These are phyloP conservation scores for Phytophthora cajani DNA, from an alignment of 352 stramenopile genomes.

Conservation along the genomic window DNA sequence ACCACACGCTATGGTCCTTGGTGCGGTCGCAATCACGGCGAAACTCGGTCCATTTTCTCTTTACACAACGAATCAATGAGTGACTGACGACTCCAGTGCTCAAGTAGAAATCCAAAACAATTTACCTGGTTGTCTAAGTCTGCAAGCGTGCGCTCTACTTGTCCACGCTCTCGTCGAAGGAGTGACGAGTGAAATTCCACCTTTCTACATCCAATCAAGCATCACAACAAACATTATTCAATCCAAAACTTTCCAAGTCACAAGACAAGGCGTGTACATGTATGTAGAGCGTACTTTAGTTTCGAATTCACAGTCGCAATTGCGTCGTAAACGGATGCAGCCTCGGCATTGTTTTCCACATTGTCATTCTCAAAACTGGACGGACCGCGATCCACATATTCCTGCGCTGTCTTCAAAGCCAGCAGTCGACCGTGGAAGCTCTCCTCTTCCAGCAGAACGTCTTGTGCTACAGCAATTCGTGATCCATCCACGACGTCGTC, in stretches of 20 bases:
- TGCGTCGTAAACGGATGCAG: conserved; percentile 35
- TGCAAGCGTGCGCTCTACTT: conserved; percentile 18
- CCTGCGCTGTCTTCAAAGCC: conserved; percentile 18
- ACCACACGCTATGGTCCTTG: conserved; percentile 36
- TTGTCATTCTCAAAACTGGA: conserved; percentile 6
- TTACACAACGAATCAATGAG: neutral
- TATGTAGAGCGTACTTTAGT: conserved; percentile 27
- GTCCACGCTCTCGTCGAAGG: conserved; percentile 19
- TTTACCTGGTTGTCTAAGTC: conserved; percentile 33
- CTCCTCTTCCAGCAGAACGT: conserved; percentile 57
- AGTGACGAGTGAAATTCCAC: conserved; percentile 7
- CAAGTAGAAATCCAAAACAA: neutral
- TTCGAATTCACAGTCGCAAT: conserved; percentile 28
- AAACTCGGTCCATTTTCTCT: conserved; percentile 39
- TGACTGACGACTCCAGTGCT: neutral
- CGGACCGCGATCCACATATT: conserved; percentile 21
- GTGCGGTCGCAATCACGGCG: conserved; percentile 17
- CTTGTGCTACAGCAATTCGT: conserved; percentile 40
- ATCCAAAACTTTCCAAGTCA: neutral
- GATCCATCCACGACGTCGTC: conserved; percentile 55
- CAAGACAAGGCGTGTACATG: neutral
- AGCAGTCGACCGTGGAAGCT: conserved; percentile 43
- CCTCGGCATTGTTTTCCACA: neutral
- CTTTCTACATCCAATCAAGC: conserved; percentile 7
- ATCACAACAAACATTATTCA: neutral